Evolutionary conservation across 495 filamentous ascomycete genomes (phyloP).

Genomic region (Daldinia vernicosa): DNA sequence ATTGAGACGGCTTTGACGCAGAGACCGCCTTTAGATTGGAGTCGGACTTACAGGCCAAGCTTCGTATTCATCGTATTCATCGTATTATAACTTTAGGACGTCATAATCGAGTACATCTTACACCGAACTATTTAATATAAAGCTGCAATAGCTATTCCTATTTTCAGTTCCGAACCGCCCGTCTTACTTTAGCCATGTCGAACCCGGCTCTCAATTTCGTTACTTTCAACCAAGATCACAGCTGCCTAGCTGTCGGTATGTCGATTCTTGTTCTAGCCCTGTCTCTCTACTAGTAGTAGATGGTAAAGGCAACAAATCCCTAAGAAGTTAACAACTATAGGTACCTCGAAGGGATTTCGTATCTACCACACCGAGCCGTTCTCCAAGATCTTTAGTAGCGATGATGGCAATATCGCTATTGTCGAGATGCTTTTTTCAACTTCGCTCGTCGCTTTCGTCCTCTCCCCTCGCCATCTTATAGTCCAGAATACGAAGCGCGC

Average conservation of each 20-base stretch:
- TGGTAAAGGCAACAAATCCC: not conserved
- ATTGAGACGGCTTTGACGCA: conserved; percentile 29
- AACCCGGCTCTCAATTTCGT: conserved; percentile 89
- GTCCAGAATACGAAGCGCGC: conserved; percentile 98
- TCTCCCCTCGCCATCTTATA: conserved; percentile 87
- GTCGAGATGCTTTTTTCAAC: conserved; percentile 99
- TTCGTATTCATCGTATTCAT: conserved; percentile 6
- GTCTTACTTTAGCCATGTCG: conserved; percentile 49
- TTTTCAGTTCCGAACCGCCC: not conserved
- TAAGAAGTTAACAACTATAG: conserved; percentile 52
- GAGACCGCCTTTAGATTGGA: conserved; percentile 8
- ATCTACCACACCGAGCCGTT: conserved; percentile 97
- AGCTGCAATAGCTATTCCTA: conserved; percentile 5
- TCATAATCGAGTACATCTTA: not conserved
- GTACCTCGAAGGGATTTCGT: conserved; percentile 89
- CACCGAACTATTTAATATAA: not conserved
- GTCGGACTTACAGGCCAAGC: conserved; percentile 8
- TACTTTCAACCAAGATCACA: conserved; percentile 99
- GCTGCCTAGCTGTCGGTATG: conserved; percentile 91
- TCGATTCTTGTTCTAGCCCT: not conserved
- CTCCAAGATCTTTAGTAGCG: conserved; percentile 88
- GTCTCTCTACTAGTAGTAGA: not conserved
- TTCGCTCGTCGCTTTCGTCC: conserved; percentile 91
- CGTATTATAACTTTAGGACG: conserved; percentile 7
- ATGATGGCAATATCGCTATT: conserved; percentile 90